Evolutionary conservation across 768 basidiomycete genomes (phyloP).

Genomic region (Lactarius sp.): DNA sequence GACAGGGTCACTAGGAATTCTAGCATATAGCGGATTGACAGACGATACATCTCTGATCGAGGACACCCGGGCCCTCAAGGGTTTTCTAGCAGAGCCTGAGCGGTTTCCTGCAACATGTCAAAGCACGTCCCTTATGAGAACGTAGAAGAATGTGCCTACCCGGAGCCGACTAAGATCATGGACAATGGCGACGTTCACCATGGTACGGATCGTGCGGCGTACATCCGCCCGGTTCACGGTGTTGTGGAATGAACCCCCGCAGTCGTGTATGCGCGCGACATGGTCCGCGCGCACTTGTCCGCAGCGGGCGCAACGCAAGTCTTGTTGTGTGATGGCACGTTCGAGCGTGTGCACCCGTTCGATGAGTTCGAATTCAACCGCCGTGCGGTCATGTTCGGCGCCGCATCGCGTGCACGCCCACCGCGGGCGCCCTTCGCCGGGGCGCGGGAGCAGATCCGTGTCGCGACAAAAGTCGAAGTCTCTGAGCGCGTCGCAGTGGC

Average conservation of each 20-base stretch:
- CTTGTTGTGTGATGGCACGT: constrained; percentile 79
- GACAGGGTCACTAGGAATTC: neutral
- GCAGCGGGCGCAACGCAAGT: constrained; percentile 84
- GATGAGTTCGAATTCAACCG: constrained; percentile 84
- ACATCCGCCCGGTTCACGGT: constrained; percentile 69
- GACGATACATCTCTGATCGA: neutral
- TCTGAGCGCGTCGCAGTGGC: constrained; percentile 74
- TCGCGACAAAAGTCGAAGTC: constrained; percentile 98
- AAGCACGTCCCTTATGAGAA: neutral
- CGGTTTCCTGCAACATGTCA: constrained; percentile 18
- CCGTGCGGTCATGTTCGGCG: constrained; percentile 81
- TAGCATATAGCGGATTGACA: neutral
- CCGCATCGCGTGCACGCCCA: constrained; percentile 73
- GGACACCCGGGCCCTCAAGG: neutral
- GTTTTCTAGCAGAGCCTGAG: constrained; percentile 20
- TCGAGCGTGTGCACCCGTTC: constrained; percentile 67
- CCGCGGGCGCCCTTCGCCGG: constrained; percentile 43
- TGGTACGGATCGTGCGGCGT: constrained; percentile 67
- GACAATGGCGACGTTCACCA: constrained; percentile 76
- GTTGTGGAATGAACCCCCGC: constrained; percentile 79
- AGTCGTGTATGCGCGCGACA: constrained; percentile 76
- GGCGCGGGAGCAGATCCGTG: constrained; percentile 65
- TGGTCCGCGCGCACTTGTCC: constrained; percentile 88
- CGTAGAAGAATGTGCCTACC: constrained; percentile 37
- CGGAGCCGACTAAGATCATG: constrained; percentile 65